Conservation (phyloP, 306 rosid species). For the Acacia melanoxylon region DNA sequence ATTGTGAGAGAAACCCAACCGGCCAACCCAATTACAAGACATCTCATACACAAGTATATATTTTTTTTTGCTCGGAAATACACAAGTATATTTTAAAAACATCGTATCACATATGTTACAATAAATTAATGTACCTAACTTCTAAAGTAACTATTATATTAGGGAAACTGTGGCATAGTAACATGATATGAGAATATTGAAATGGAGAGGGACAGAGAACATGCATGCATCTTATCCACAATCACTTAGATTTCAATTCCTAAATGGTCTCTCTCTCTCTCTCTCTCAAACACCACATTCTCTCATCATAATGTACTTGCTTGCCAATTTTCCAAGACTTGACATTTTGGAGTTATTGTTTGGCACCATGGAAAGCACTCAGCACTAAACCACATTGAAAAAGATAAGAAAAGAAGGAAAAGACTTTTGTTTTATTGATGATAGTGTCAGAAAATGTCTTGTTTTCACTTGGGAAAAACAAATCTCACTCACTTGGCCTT, state of each 20-base stretch:
- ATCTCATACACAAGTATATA: no score
- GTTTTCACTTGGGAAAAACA: background rate
- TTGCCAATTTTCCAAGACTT: background rate
- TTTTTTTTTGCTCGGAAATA: no score
- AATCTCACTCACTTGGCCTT: conserved; percentile 29
- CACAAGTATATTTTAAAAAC: background rate
- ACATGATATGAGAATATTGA: background rate
- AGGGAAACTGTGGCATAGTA: no score
- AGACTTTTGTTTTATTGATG: conserved; percentile 1
- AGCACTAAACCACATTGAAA: conserved; percentile 6
- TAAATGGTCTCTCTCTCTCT: conserved; percentile 16
- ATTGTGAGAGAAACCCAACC: no score
- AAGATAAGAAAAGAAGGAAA: background rate
- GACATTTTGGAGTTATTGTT: conserved; percentile 23
- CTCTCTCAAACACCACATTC: background rate
- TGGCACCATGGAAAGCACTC: conserved; percentile 31
- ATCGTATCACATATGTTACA: no score
- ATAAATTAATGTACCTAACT: no score
- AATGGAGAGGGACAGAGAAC: background rate
- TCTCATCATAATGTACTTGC: conserved; percentile 21
- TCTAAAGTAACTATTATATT: no score
- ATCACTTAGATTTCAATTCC: conserved; percentile 8
- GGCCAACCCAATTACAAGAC: no score
- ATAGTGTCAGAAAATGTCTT: conserved; percentile 30
- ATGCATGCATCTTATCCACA: conserved; percentile 28